phyloP scores from a whole-genome alignment of 352 stramenopile species.

The Phytopythium boreale region DNA sequence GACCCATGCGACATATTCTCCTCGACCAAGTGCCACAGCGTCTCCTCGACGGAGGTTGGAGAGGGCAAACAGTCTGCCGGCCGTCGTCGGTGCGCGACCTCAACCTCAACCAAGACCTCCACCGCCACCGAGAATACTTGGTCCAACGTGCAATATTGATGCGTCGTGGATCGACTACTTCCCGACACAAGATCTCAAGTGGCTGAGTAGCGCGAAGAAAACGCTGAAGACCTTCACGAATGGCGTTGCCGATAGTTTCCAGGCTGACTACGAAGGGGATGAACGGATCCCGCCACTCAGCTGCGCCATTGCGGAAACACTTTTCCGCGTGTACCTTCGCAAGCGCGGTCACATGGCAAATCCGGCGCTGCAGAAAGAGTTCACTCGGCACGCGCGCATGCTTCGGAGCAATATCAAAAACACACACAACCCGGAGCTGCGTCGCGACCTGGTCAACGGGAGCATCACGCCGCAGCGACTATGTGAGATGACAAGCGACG shows the following conservation, averaged over 20 bases:
- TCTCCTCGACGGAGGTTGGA: not conserved
- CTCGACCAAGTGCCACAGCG: not conserved
- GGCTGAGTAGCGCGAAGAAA: constrained; percentile 22
- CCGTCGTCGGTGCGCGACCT: not conserved
- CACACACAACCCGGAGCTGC: constrained; percentile 34
- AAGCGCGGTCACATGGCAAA: constrained; percentile 34
- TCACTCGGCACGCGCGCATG: constrained; percentile 45
- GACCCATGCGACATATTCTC: not conserved
- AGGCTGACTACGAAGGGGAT: constrained; percentile 21
- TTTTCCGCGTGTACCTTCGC: constrained; percentile 31
- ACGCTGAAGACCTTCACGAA: constrained; percentile 38
- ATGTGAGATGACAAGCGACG: constrained; percentile 44
- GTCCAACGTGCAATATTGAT: constrained; percentile 20
- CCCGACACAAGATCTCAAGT: constrained; percentile 29
- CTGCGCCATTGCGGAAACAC: constrained; percentile 22
- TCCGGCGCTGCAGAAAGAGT: constrained; percentile 40
- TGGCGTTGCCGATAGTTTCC: constrained; percentile 33
- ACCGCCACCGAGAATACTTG: not conserved
- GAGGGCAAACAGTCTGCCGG: not conserved
- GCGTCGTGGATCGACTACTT: constrained; percentile 32
- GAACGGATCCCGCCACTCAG: constrained; percentile 16
- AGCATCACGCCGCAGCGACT: constrained; percentile 18
- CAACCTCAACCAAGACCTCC: not conserved
- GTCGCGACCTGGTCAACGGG: constrained; percentile 31
- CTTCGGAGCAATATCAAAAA: constrained; percentile 47